Percentiles rank a stretch among this genome's conserved stretches.
Evolutionary conservation across 208 protist species (phyloP).

Genomic region (Angomonas deanei): DNA sequence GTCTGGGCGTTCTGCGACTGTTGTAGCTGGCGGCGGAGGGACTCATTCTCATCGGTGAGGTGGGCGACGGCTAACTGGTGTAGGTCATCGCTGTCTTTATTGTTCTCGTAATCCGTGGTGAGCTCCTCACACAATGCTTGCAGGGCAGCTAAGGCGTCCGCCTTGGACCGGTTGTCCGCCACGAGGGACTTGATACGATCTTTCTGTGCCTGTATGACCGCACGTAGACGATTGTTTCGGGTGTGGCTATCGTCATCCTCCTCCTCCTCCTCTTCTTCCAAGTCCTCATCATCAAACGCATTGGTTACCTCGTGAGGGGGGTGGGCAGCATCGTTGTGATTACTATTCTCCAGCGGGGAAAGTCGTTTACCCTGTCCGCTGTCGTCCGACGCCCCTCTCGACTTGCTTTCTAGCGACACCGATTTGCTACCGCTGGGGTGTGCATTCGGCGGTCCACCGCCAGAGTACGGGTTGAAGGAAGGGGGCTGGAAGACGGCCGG

Average conservation of each 20-base stretch:
- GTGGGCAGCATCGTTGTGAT: too few species aligned
- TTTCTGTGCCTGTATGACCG: conserved; percentile 9
- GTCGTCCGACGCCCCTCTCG: too few species aligned
- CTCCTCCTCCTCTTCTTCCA: background rate
- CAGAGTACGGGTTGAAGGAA: too few species aligned
- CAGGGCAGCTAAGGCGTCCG: conserved; percentile 12
- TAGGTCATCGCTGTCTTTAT: background rate
- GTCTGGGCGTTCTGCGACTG: conserved; percentile 3
- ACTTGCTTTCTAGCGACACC: too few species aligned
- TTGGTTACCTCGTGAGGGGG: too few species aligned
- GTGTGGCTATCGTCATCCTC: background rate
- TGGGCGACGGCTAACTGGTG: conserved; percentile 3
- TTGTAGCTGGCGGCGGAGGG: conserved; percentile 19
- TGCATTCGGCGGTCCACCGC: too few species aligned
- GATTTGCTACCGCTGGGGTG: too few species aligned
- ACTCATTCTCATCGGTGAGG: conserved; percentile 7
- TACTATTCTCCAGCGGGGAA: too few species aligned
- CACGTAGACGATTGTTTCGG: background rate
- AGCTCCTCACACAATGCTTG: conserved; percentile 16
- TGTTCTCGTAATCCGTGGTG: conserved; percentile 20
- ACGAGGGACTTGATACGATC: conserved; percentile 15
- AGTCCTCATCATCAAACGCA: background rate
- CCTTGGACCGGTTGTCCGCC: conserved; percentile 8
- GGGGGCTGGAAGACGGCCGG: too few species aligned
- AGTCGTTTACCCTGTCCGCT: too few species aligned